Evolutionary conservation across 2,329 filamentous ascomycete genomes (phyloP), one percentile per base, ranked within the genome.

Genomic region (Knufia fluminis): DNA sequence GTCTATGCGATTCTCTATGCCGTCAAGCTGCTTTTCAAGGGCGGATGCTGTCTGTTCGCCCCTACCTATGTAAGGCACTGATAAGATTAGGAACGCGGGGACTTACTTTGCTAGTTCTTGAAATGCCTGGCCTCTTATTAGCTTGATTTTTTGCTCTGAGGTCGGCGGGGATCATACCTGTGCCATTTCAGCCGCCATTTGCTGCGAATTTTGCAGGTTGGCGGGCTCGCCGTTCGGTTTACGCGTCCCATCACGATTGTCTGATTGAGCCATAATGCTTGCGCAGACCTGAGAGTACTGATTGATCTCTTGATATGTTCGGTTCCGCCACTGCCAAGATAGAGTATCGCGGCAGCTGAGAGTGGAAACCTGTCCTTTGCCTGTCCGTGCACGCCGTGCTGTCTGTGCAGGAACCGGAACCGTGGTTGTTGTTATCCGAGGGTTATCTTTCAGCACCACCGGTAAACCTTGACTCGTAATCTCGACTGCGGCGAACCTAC

Each of bases 41-140:
- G 71, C 74, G 23, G 73, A 65, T 4, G 77, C 77, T 26, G 76
- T 74, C 52, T 67, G 68, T 62, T 80, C 77, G 58, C 77, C 77
- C 51, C 72, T 75, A 28, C 22, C 43, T 19, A 45, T 39, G 54
- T 46, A 54, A 51, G 47, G 32, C 32, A 35, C 46, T 33, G 22
- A 39, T 22, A 46, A 10, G n/a, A 23, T 33, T 26, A 19, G 12
- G 20, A 36, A 17, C 4, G 7, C 10, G 22, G 12, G 10, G 19
- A 52, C 53, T 41, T 51, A 65, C 62, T 57, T 54, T 36, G 61
- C 60, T 35, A 65, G 48, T 39, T 64, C 62, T 53, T 63, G 58
- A 38, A 65, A 65, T 10, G 61, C 63, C 61, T 65, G 33, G n/a
- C 17, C 17, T 17, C 12, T 4, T 31, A 8, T 26, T n/a, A 26